A percentile compares a stretch with the other conserved stretches of the same genome.
Conservation (phyloP, 495 filamentous ascomycete species). For the Amorphotheca resinae region DNA sequence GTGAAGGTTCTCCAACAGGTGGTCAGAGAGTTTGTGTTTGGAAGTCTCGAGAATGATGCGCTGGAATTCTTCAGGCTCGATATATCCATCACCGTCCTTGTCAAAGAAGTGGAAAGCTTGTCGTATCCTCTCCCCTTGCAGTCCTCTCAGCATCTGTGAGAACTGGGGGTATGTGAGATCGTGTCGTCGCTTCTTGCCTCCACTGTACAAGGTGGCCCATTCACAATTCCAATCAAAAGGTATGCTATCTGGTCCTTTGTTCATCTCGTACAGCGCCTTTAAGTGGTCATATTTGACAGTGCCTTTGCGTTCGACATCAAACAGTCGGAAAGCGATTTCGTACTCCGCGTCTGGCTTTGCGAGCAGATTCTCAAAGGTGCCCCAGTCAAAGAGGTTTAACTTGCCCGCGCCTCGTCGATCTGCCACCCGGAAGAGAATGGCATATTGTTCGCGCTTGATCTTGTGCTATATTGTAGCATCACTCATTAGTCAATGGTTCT, state of each 20-base stretch:
- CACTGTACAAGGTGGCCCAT: conserved; percentile 93
- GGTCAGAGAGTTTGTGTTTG: conserved; percentile 94
- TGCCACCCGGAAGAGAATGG: conserved; percentile 80
- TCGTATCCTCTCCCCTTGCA: conserved; percentile 89
- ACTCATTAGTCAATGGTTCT: conserved; percentile 13
- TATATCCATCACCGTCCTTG: conserved; percentile 91
- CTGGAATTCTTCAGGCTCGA: conserved; percentile 91
- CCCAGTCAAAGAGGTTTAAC: conserved; percentile 76
- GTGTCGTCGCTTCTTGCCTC: conserved; percentile 70
- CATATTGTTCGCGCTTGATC: conserved; percentile 89
- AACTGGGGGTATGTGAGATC: conserved; percentile 93
- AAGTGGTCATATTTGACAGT: conserved; percentile 81
- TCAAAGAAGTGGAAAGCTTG: conserved; percentile 92
- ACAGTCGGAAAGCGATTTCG: conserved; percentile 94
- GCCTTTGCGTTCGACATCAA: conserved; percentile 73
- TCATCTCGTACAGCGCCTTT: conserved; percentile 63
- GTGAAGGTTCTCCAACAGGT: conserved; percentile 84
- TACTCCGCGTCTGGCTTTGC: conserved; percentile 95
- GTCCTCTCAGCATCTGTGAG: conserved; percentile 90
- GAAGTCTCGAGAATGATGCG: conserved; percentile 88
- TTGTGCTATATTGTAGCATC: conserved; percentile 58
- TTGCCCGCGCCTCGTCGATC: conserved; percentile 61
- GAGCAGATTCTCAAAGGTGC: conserved; percentile 83
- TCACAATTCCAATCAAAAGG: conserved; percentile 96
- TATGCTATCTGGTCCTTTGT: conserved; percentile 67